Evolutionary conservation across 257 asterid genomes (phyloP).

Genomic region (Eucommia ulmoides): DNA sequence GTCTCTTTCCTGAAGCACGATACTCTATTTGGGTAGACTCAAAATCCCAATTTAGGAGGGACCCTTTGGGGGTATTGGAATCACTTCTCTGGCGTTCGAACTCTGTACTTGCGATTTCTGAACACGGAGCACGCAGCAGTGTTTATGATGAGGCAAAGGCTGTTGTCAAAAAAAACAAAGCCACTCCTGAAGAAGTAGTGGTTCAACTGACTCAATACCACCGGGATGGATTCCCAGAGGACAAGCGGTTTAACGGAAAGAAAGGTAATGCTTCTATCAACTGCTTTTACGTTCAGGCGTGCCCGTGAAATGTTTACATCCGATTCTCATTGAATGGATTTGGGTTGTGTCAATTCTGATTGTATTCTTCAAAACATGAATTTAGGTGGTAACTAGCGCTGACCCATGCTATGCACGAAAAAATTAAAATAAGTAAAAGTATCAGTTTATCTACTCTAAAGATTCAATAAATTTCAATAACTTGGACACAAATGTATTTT

Average conservation of each 20-base stretch:
- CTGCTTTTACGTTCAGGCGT: too few species aligned
- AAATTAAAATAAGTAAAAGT: too few species aligned
- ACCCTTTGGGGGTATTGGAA: conserved; percentile 85
- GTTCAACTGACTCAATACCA: conserved; percentile 78
- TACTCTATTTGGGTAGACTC: conserved; percentile 99
- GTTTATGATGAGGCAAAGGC: conserved; percentile 98
- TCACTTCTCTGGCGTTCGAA: conserved; percentile 87
- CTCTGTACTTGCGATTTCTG: conserved; percentile 86
- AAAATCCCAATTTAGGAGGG: conserved; percentile 91
- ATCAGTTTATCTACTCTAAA: too few species aligned
- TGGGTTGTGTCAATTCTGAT: too few species aligned
- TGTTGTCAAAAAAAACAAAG: conserved; percentile 88
- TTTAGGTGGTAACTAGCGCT: too few species aligned
- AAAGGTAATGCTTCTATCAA: conserved; percentile 68
- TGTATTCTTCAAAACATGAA: too few species aligned
- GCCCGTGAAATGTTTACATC: too few species aligned
- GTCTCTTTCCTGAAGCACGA: conserved; percentile 83
- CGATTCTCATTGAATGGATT: too few species aligned
- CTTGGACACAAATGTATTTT: too few species aligned
- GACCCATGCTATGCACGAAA: too few species aligned
- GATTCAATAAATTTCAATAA: too few species aligned
- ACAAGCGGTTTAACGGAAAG: conserved; percentile 84
- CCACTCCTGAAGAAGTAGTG: conserved; percentile 89
- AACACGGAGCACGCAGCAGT: conserved; percentile 98
- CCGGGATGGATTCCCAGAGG: conserved; percentile 82